Conservation (phyloP, 176 grass and related monocot species). For the Stipa capillata region DNA sequence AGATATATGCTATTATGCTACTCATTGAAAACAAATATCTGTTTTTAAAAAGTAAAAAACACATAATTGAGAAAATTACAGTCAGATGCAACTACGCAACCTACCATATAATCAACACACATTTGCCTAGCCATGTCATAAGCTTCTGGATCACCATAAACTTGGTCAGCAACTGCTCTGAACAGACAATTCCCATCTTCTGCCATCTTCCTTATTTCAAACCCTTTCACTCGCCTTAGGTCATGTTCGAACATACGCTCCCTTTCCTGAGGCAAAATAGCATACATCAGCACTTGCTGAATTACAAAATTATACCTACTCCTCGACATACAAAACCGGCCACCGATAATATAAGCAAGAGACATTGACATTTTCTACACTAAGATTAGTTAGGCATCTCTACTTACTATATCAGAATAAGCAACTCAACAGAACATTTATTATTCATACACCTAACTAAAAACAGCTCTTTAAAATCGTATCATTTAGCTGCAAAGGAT, state of each 20-base stretch:
- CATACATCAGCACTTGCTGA: not conserved
- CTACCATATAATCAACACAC: constrained; percentile 98
- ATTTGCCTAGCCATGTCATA: constrained; percentile 96
- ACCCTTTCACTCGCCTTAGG: constrained; percentile 78
- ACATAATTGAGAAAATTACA: not conserved
- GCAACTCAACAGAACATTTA: not conserved
- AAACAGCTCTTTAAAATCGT: not conserved
- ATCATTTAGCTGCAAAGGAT: not conserved
- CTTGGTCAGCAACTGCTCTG: constrained; percentile 97
- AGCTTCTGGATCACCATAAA: constrained; percentile 91
- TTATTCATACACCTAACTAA: not conserved
- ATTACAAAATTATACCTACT: not conserved
- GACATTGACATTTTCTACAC: not conserved
- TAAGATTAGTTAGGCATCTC: not conserved
- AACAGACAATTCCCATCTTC: constrained; percentile 96
- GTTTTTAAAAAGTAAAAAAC: not conserved
- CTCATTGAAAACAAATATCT: not conserved
- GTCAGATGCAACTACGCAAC: constrained; percentile 12
- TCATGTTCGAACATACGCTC: constrained; percentile 83
- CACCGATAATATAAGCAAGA: not conserved
- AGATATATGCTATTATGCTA: not conserved
- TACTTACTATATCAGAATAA: not conserved
- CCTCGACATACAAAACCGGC: not conserved
- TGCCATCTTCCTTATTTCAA: constrained; percentile 89
- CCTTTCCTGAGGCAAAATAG: constrained; percentile 59